Evolutionary conservation across 345 rosid species (phyloP), one percentile per base, ranked within the genome.

Genomic region (Gynandropsis gynandra): DNA sequence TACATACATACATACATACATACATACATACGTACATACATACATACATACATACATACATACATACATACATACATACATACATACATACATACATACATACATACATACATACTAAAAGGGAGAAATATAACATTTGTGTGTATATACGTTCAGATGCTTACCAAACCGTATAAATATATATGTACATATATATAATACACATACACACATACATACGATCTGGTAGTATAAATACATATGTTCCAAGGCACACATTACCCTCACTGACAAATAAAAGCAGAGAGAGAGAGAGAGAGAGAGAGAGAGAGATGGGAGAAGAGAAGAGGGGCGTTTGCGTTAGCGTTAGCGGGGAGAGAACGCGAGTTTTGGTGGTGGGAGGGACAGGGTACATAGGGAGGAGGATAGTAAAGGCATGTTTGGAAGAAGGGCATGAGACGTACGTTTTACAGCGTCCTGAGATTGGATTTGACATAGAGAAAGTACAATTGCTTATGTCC

Each of bases 381-480:
- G 97, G 80, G 16, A 85, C 84, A 7, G 94, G 95, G 1, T 83
- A 80, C 74, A 48, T 85, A 17, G 97, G 97, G 40, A 83, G 67
- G 82, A 73, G 90, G 46, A 59, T 89, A 56, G 95, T 80, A 36
- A 74, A 53, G 75, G 94, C 95, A 11, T 74, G 95, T 61, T 64
- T 89, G 61, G 78, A 16, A 7, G 70, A 55, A 56, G 95, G 94
- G 1, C 93, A 85, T 29, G 64, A 68, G 45, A 89, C 88, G 1
- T 81, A 68, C 33, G 63, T 85, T 13, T 72, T 85, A 4, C 76
- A 79, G 7, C 66, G 95, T 55, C 58, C 70, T 0, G 88, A 83
- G 70, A 74, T 80, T 15, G 81, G 95, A 17, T 71, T 78, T 1
- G 82, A 85, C 41, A 75, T 83, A 17, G 97, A 89, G 52, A 89